Evolutionary conservation across 768 basidiomycete species (phyloP).

Genomic region (Mycena rosella): DNA sequence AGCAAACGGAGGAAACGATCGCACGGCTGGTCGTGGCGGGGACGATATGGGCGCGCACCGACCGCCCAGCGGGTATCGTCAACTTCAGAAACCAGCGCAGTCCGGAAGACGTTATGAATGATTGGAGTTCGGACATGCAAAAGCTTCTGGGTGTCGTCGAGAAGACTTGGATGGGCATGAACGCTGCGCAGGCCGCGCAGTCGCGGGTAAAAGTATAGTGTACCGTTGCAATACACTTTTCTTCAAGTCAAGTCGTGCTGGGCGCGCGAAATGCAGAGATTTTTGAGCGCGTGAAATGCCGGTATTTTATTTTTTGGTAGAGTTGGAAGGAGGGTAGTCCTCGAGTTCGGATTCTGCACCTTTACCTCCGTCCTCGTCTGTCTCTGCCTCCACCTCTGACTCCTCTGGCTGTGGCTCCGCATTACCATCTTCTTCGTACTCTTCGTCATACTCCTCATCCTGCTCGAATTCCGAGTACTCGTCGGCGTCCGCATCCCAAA

Average conservation of each 20-base stretch:
- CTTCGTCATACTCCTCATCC: background rate
- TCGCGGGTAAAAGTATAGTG: conserved; percentile 63
- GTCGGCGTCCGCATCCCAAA: no score
- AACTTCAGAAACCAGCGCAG: conserved; percentile 86
- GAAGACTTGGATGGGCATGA: conserved; percentile 99
- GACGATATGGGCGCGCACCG: conserved; percentile 93
- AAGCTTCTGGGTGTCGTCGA: conserved; percentile 92
- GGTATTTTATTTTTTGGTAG: conserved; percentile 16
- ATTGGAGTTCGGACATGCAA: conserved; percentile 98
- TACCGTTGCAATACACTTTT: conserved; percentile 24
- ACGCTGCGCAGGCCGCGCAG: conserved; percentile 89
- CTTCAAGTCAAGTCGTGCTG: background rate
- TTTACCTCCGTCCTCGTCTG: background rate
- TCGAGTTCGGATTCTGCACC: no score
- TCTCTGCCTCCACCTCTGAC: background rate
- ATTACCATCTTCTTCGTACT: background rate
- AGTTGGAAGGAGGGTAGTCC: conserved; percentile 1
- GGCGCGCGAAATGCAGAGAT: background rate
- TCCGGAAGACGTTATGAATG: conserved; percentile 96
- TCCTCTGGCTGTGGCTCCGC: background rate
- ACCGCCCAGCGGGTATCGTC: conserved; percentile 91
- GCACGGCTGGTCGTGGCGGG: conserved; percentile 92
- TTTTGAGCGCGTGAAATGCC: background rate
- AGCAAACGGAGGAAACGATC: conserved; percentile 90
- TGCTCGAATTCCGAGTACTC: no score